Conservation (phyloP, 225 moss, liverwort and hornwort species). For the Ulota crispa region DNA sequence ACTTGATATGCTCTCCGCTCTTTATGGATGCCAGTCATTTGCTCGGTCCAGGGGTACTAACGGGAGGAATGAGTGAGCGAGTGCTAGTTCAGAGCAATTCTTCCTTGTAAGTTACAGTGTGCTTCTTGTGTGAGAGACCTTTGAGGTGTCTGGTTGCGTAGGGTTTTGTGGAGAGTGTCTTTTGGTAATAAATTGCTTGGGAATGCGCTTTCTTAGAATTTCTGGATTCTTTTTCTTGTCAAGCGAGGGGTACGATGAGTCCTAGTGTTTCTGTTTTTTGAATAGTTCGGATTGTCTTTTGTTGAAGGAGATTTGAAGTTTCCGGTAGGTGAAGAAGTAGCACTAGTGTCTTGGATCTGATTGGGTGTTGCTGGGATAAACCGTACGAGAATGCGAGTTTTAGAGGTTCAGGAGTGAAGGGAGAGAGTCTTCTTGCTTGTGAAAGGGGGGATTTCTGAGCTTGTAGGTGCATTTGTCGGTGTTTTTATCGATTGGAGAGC, state of each 20-base stretch:
- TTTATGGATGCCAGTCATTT: neutral
- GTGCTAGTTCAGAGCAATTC: neutral
- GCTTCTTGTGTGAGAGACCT: neutral
- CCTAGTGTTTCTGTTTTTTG: neutral
- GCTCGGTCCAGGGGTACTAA: conserved; percentile 27
- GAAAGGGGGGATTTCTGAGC: neutral
- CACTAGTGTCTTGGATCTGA: conserved; percentile 11
- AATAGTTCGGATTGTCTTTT: neutral
- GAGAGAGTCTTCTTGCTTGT: neutral
- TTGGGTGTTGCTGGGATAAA: neutral
- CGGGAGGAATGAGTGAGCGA: neutral
- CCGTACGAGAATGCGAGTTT: conserved; percentile 22
- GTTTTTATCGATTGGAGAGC: neutral
- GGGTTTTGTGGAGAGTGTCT: conserved; percentile 17
- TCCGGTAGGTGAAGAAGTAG: neutral
- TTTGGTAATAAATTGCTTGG: neutral
- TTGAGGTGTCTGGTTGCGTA: neutral
- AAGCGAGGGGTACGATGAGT: conserved; percentile 13
- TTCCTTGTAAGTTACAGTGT: neutral
- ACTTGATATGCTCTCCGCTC: neutral
- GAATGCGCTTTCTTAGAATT: neutral
- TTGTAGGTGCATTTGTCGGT: neutral
- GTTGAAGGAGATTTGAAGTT: neutral
- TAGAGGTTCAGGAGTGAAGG: neutral
- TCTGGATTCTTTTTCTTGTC: conserved; percentile 8